Base-by-base conservation (phyloP, 345 rosid genomes). In the Camelina sativa region DNA sequence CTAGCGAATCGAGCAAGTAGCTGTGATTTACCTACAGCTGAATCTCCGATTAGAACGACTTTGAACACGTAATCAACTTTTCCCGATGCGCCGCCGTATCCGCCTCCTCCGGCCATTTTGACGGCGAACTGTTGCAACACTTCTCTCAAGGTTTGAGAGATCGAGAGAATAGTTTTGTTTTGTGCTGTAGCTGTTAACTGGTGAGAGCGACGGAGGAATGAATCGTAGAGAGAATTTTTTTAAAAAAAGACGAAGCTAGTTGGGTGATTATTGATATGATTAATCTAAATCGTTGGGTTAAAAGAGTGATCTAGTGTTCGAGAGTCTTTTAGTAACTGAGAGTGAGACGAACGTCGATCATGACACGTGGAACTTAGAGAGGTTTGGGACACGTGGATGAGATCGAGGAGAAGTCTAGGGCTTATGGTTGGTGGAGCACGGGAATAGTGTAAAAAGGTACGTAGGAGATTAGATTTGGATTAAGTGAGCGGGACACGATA, bases 11-110 rank as follows among this genome's bases (percentile, higher is more conserved):
- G 84, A 13, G 97, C 88, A 7, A 93, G 84, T 65, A 91, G 63
- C 78, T 93, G 96, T 23, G 98, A 93, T 74, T 93, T 93, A 0
- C 97, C 98, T 0, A 93, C 98, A 0, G 98, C 97, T 0, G 98
- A 93, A 81, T 93, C 97, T 7, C 98, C 98, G 69, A 93, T 91
- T 58, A 93, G 62, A 41, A 93, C 98, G 19, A 93, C 88, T 79
- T 93, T 93, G 86, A 89, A 87, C 4, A 89, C 90, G 71, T 89
- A 93, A 76, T 91, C 88, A 11, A 87, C 85, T 82, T 87, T 91
- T 37, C 87, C 88, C 34, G 81, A 78, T 30, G 84, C 80, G 28
- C 80, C 94, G n/a, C 83, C 89, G 57, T 80, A 86, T 20, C 86
- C 89, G 56, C 80, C 88, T 43, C 84, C 91, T 48, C 76, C 77